Base-by-base conservation (phyloP, 768 basidiomycete species). In the Boletus rubescentipes region DNA sequence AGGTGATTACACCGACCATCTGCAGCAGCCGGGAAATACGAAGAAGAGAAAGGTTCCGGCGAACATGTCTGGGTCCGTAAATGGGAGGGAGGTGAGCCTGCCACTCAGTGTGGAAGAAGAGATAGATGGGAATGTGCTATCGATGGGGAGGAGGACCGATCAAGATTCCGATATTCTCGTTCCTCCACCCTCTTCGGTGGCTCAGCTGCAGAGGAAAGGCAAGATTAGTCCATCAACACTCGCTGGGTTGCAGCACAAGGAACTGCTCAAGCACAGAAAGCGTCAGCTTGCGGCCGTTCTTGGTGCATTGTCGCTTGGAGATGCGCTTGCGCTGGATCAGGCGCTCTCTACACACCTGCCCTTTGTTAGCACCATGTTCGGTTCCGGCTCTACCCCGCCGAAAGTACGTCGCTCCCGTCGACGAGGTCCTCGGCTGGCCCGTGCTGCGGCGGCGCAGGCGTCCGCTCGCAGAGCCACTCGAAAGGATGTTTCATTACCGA, bases 1-100 rank as follows among this genome's bases (percentile, higher is more conserved):
- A 58, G 82, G 77, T 20, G 88, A 87, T 63, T 85, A 84, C 59
- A 64, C 78, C 15, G 87, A 90, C 67, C 85, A 87, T 61, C 70
- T 85, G 30, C 84, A 81, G 56, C 89, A 90, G 58, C 89, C 85
- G 4, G 86, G 86, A 9, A 93, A 93, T 63, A 87, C 89, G 44
- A 93, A 93, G 81, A 93, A 93, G 74, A 79, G 91, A 44, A 93
- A 93, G 67, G 90, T 93, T 3, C 91, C 91, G 1, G 80, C 82
- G 35, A 86, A 89, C 67, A 65, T 73, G 49, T 68, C 75, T 15
- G 72, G 73, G 46, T 67, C 72, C 36, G 69, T 66, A 41, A 72
- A 68, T 40, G 76, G 78, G 49, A 77, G 76, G 40, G 78, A 80
- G 53, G 65, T 60, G 50, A 67, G 69, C 52, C 75, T 78, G 37